Conservation (phyloP, 768 basidiomycete genomes). For the Royoungia palumana region DNA sequence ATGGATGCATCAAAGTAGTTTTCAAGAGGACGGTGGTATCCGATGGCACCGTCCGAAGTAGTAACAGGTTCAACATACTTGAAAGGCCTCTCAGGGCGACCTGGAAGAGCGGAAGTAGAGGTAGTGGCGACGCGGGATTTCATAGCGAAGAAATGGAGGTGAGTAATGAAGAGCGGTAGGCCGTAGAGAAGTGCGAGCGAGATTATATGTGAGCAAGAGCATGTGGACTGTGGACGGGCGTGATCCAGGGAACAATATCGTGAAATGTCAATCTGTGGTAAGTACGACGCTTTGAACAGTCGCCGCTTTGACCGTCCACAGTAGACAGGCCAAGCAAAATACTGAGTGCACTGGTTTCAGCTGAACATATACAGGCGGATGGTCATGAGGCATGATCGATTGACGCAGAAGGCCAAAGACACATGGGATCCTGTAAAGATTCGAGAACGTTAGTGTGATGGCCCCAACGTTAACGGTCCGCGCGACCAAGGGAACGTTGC, state of each 20-base stretch:
- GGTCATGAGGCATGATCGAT: slow-evolving; percentile 15
- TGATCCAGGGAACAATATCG: slow-evolving; percentile 17
- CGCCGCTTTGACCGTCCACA: slow-evolving; percentile 12
- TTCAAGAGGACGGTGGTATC: slow-evolving; percentile 22
- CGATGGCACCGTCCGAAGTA: slow-evolving; percentile 13
- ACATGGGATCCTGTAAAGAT: slow-evolving; percentile 1
- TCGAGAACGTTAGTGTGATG: slow-evolving; percentile 7
- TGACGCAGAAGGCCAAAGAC: slow-evolving; percentile 1
- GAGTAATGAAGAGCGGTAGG: slow-evolving; percentile 1
- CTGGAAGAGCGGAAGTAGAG: slow-evolving; percentile 10
- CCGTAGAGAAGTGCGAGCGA: neutral
- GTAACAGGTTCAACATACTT: slow-evolving; percentile 10
- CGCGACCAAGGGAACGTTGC: slow-evolving; percentile 11
- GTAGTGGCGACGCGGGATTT: slow-evolving; percentile 1
- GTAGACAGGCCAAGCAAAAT: neutral
- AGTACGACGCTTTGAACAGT: slow-evolving; percentile 6
- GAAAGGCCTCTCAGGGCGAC: slow-evolving; percentile 10
- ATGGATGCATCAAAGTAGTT: slow-evolving; percentile 26
- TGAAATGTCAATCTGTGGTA: neutral
- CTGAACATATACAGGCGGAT: neutral
- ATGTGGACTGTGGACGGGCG: slow-evolving; percentile 23
- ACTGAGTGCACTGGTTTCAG: slow-evolving; percentile 16
- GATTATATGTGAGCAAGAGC: slow-evolving; percentile 16
- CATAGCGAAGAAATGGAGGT: slow-evolving; percentile 12
- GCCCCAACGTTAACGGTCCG: neutral